Evolutionary conservation across 768 basidiomycete genomes (phyloP), one percentile per base, ranked within the genome.

Genomic region (Panus rudis): DNA sequence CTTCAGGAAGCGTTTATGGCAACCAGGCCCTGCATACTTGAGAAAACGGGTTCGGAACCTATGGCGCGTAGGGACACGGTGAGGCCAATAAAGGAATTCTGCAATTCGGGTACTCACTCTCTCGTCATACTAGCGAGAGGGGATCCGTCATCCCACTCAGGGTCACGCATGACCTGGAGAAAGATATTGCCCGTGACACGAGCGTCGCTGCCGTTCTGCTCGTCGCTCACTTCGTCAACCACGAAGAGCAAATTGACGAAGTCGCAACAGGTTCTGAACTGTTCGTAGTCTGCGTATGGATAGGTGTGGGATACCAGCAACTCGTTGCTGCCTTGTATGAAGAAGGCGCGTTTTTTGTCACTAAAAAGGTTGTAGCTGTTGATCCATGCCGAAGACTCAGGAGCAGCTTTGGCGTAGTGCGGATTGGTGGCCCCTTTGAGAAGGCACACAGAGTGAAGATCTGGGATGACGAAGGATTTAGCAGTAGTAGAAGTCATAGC

Each of bases 171-270:
- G 16, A 72, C 74, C 39, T 76, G 70, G 41, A 78, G 63, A 46
- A 74, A 78, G 20, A 76, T 65, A 37, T 73, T 64, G 17, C 78
- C 75, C 23, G 76, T 81, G 23, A 61, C 59, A 20, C 71, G 69
- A 37, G 79, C 81, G 42, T 76, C 81, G 40, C 58, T 57, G 24
- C 78, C 78, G 52, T 65, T 72, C 60, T 82, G 81, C 46, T 81
- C 81, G 52, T 83, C 79, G 59, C 78, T 81, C 42, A 80, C 70
- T 58, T 83, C 81, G 55, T 84, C 82, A 35, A 81, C 69, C 35
- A 81, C 78, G 61, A 81, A 84, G 23, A 65, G 56, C 24, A 65
- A 49, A 39, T 65, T 65, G 50, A 65, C 76, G 46, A 79, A 80
- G 61, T 83, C 80, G 52, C 79, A 81, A 39, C 71, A 73, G 1